Conservation (phyloP, 2,329 filamentous ascomycete species). For the Sclerotinia minor region DNA sequence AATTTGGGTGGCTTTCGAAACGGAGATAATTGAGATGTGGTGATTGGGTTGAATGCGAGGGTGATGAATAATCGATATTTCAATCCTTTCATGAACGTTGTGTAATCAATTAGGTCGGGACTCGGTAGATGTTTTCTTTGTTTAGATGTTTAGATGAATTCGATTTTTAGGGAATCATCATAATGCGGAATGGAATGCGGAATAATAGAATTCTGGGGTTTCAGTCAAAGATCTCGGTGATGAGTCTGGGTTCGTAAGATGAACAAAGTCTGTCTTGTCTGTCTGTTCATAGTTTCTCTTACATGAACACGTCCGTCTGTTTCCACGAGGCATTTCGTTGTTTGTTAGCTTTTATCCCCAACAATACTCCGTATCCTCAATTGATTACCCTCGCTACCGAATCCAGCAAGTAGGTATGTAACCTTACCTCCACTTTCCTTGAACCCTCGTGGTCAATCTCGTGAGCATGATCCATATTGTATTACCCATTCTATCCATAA, state of each 20-base stretch:
- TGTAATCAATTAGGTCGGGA: background rate
- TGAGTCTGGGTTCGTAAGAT: background rate
- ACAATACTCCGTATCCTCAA: background rate
- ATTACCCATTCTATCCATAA: background rate
- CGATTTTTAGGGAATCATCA: background rate
- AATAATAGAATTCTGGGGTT: no score
- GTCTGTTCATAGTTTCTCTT: slow-evolving; percentile 1
- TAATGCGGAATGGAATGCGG: no score
- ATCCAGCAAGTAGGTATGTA: background rate
- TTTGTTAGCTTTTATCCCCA: background rate
- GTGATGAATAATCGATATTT: background rate
- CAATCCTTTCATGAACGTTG: no score
- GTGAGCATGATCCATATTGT: background rate
- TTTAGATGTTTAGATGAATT: background rate
- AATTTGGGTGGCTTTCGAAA: background rate
- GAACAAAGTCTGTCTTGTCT: background rate
- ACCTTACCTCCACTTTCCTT: background rate
- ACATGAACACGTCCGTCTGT: slow-evolving; percentile 5
- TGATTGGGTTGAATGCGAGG: slow-evolving; percentile 8
- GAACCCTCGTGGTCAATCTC: slow-evolving; percentile 6
- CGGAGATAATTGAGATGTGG: slow-evolving; percentile 9
- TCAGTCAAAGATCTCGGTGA: background rate
- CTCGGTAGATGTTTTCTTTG: background rate
- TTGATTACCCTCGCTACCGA: background rate
- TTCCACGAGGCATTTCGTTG: background rate